Conservation (phyloP, 2,329 filamentous ascomycete species). For the Neopestalotiopsis clavispora region DNA sequence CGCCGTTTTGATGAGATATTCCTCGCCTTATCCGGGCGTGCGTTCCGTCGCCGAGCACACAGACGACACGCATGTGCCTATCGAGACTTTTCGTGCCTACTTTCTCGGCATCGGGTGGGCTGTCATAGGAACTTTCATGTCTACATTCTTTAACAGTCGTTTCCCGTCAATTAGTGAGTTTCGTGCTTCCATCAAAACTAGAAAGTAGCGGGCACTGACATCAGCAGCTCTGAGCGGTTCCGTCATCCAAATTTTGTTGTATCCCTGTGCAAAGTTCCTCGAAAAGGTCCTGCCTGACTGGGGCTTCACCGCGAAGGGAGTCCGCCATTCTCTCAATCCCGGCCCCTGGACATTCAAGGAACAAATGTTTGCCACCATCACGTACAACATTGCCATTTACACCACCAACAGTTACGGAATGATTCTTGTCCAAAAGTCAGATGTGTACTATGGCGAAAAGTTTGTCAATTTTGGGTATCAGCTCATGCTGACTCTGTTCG, state of each 20-base stretch:
- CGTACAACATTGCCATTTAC: conserved; percentile 37
- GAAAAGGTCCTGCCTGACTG: conserved; percentile 49
- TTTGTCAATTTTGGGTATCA: conserved; percentile 38
- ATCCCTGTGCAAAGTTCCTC: conserved; percentile 49
- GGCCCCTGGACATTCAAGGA: conserved; percentile 49
- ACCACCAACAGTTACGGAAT: conserved; percentile 33
- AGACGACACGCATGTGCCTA: conserved; percentile 4
- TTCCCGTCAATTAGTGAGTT: conserved; percentile 15
- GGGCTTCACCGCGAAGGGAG: conserved; percentile 46
- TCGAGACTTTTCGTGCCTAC: conserved; percentile 15
- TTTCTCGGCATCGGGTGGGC: conserved; percentile 18
- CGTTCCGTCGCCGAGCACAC: conserved; percentile 13
- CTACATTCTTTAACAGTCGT: conserved; percentile 17
- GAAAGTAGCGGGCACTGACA: neutral
- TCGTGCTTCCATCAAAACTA: neutral
- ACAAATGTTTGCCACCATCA: conserved; percentile 48
- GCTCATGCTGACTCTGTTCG: conserved; percentile 44
- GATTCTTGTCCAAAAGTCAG: conserved; percentile 32
- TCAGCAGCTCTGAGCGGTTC: conserved; percentile 17
- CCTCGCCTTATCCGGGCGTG: conserved; percentile 12
- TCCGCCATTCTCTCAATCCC: conserved; percentile 43
- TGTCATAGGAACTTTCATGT: conserved; percentile 12
- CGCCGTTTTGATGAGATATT: conserved; percentile 12
- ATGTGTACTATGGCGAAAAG: conserved; percentile 37
- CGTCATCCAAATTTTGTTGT: conserved; percentile 51